phyloP scores from a whole-genome alignment of 179 eudicot species.

The Amaranthus tricolor region DNA sequence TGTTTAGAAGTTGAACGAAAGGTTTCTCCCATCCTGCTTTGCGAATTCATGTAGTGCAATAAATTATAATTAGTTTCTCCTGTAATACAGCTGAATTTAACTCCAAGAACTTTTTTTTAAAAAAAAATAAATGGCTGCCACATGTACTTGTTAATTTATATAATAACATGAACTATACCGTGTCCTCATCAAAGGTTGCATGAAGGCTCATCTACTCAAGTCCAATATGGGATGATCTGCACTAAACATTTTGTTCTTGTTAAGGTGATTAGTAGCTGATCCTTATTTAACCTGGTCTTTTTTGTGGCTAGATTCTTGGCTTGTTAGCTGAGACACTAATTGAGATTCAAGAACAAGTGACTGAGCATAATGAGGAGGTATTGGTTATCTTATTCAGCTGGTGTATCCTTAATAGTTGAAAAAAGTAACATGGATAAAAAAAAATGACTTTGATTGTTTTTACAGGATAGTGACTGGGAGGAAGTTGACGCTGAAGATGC shows the following conservation, averaged over 20 bases:
- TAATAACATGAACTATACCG: too few species aligned
- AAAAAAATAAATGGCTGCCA: not conserved
- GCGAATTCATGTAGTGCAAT: not conserved
- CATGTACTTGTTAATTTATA: not conserved
- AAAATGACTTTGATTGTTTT: slow-evolving; percentile 2
- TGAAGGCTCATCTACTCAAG: not conserved
- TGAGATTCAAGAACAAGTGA: slow-evolving; percentile 87
- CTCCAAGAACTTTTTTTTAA: not conserved
- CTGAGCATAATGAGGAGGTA: slow-evolving; percentile 65
- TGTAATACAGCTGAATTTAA: not conserved
- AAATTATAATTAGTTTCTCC: not conserved
- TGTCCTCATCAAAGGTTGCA: too few species aligned
- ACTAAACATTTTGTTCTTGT: not conserved
- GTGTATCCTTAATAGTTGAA: not conserved
- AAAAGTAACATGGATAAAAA: not conserved
- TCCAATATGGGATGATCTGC: not conserved
- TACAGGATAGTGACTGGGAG: slow-evolving; percentile 98
- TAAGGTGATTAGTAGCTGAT: not conserved
- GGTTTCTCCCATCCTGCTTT: not conserved
- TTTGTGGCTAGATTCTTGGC: slow-evolving; percentile 59
- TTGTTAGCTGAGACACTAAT: slow-evolving; percentile 72
- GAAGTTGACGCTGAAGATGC: slow-evolving; percentile 62
- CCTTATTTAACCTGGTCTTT: not conserved
- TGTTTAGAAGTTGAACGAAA: too few species aligned
- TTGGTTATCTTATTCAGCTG: slow-evolving; percentile 10